Conservation (phyloP, 352 stramenopile species). For the Phytopythium helicoides region DNA sequence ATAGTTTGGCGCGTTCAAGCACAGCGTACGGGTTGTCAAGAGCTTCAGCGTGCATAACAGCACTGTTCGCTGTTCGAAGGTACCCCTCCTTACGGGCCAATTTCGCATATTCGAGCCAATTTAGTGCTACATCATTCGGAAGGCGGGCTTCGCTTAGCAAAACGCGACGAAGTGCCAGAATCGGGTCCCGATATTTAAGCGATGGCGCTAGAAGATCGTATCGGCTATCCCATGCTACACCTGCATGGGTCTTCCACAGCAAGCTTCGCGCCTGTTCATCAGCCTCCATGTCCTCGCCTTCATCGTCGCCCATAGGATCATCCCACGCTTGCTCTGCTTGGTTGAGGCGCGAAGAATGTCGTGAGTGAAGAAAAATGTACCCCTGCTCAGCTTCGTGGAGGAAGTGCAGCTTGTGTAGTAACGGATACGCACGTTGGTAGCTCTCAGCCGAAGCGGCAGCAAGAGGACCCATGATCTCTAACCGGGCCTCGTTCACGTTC, state of each 20-base stretch:
- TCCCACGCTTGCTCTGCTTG: conserved; percentile 1
- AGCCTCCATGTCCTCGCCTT: background rate
- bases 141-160: conserved; percentile 72
- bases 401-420: conserved; percentile 77
- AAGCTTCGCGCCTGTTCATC: conserved; percentile 21
- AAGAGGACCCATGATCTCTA: conserved; percentile 71
- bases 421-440: conserved; percentile 73
- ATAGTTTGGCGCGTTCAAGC: conserved; percentile 78
- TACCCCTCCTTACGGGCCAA: conserved; percentile 82
- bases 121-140: conserved; percentile 62
- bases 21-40: conserved; percentile 70
- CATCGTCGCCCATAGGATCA: conserved; percentile 1
- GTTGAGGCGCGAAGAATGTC: background rate
- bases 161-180: conserved; percentile 77
- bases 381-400: conserved; percentile 74
- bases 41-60: conserved; percentile 82
- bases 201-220: conserved; percentile 74
- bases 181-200: conserved; percentile 80
- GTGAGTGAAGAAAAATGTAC: conserved; percentile 50
- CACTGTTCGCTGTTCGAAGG: conserved; percentile 74
- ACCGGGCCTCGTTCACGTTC: conserved; percentile 57
- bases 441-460: conserved; percentile 69
- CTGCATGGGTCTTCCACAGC: conserved; percentile 48
- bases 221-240: conserved; percentile 58
- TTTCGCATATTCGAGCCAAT: conserved; percentile 85